These are phyloP conservation scores for Melampsora abietis-canadensis DNA, from an alignment of 1,284 basidiomycete genomes.

Conservation along the genomic window DNA sequence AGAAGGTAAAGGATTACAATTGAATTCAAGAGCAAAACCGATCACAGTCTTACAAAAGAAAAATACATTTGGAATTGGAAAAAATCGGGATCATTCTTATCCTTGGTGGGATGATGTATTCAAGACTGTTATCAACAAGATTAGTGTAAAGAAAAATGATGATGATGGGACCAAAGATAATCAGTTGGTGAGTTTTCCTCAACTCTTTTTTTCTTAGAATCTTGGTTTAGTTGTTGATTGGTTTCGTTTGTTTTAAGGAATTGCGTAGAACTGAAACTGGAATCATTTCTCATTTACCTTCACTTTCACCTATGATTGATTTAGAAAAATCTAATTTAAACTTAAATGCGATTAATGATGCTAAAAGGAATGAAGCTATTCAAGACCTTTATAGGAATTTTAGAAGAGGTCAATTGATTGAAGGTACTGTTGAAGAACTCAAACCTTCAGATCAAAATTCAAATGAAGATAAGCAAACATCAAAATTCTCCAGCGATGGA, in stretches of 20 bases:
- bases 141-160: not conserved
- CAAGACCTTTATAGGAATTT: constrained; percentile 20
- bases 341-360: constrained; percentile 3
- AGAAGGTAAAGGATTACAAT: constrained; percentile 43
- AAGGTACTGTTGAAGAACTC: constrained; percentile 17
- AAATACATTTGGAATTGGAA: constrained; percentile 46
- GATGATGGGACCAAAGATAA: not conserved
- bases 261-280: constrained; percentile 1
- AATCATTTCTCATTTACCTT: constrained; percentile 4
- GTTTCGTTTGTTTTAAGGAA: not conserved
- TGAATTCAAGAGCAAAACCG: constrained; percentile 44
- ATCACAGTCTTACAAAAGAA: constrained; percentile 45
- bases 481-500: too few relatives aligned
- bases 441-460: too few relatives aligned
- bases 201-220: constrained; percentile 2
- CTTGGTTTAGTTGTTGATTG: not conserved
- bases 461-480: too few relatives aligned
- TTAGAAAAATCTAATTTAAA: constrained; percentile 4
- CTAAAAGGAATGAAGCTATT: constrained; percentile 11
- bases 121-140: constrained; percentile 43
- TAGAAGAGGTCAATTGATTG: constrained; percentile 3
- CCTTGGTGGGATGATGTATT: constrained; percentile 48
- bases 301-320: not conserved
- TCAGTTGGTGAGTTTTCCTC: not conserved
- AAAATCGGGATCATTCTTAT: constrained; percentile 45